Evolutionary conservation across 1,284 basidiomycete genomes (phyloP).

Genomic region (Volvariella volvacea): DNA sequence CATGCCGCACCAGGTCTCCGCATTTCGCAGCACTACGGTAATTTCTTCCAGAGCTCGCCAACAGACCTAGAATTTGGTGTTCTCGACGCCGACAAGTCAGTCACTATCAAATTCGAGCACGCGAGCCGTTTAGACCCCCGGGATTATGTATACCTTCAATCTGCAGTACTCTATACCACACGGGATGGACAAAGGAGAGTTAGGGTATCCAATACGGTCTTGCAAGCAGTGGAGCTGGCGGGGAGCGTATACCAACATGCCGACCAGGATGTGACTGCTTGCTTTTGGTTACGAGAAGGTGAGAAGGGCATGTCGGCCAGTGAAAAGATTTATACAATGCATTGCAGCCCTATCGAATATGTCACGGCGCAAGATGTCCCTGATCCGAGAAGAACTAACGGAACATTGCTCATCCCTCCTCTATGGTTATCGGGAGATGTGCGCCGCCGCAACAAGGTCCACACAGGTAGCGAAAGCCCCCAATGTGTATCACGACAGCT

Average conservation of each 20-base stretch:
- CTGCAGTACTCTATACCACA: constrained; percentile 88
- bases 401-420: constrained; percentile 83
- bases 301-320: constrained; percentile 8
- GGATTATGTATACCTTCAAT: constrained; percentile 80
- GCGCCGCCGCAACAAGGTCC: constrained; percentile 75
- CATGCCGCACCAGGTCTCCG: constrained; percentile 54
- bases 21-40: constrained; percentile 70
- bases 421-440: constrained; percentile 86
- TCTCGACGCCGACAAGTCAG: constrained; percentile 77
- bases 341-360: constrained; percentile 64
- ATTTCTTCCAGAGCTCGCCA: constrained; percentile 72
- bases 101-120: constrained; percentile 63
- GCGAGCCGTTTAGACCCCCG: constrained; percentile 69
- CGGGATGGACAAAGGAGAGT: constrained; percentile 78
- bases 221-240: constrained; percentile 79
- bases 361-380: constrained; percentile 55
- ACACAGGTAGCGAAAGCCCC: constrained; percentile 59
- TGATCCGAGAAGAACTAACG: constrained; percentile 81
- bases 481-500: neutral
- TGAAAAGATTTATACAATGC: constrained; percentile 4
- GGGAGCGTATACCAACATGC: constrained; percentile 92
- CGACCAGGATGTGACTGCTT: constrained; percentile 84
- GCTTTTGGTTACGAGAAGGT: constrained; percentile 79
- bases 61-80: constrained; percentile 80
- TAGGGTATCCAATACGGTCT: constrained; percentile 78